Percentiles rank a stretch among this genome's conserved stretches.
Evolutionary conservation across 208 protist genomes (phyloP).

Genomic region (Crithidia fasciculata): DNA sequence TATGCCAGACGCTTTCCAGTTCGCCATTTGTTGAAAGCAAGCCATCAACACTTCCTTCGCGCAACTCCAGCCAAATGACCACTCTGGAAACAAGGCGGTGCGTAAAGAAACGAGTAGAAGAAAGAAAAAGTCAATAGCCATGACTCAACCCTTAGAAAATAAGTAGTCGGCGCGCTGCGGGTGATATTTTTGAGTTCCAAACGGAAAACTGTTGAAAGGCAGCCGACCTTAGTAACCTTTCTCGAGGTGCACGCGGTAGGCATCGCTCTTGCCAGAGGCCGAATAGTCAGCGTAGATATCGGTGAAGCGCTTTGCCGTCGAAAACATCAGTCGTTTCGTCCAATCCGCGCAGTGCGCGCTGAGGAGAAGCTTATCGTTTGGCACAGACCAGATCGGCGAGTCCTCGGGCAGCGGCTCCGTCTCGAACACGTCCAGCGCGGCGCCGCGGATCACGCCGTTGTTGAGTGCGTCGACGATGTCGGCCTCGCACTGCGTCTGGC

Average conservation of each 20-base stretch:
- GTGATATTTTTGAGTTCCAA: no score
- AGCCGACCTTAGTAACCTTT: slow-evolving; percentile 36
- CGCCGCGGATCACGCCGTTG: slow-evolving; percentile 64
- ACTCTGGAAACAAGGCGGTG: no score
- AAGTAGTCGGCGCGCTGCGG: no score
- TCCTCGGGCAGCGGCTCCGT: slow-evolving; percentile 68
- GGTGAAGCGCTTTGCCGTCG: slow-evolving; percentile 37
- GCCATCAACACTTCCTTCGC: no score
- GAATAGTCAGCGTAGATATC: slow-evolving; percentile 25
- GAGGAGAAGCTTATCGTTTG: slow-evolving; percentile 74
- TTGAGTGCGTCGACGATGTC: slow-evolving; percentile 73
- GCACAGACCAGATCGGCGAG: slow-evolving; percentile 72
- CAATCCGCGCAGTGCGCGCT: slow-evolving; percentile 67
- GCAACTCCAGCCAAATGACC: no score
- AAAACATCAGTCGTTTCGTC: slow-evolving; percentile 32
- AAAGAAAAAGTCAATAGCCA: no score
- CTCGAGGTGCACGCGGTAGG: slow-evolving; percentile 40
- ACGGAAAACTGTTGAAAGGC: not conserved
- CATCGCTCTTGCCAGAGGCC: slow-evolving; percentile 9
- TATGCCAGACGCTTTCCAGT: no score
- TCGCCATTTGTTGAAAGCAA: no score
- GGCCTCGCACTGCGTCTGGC: slow-evolving; percentile 65
- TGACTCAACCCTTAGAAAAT: no score
- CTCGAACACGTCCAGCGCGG: slow-evolving; percentile 85
- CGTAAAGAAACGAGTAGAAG: no score